Evolutionary conservation across 352 stramenopile species (phyloP).

Genomic region (Phytophthora meadii): DNA sequence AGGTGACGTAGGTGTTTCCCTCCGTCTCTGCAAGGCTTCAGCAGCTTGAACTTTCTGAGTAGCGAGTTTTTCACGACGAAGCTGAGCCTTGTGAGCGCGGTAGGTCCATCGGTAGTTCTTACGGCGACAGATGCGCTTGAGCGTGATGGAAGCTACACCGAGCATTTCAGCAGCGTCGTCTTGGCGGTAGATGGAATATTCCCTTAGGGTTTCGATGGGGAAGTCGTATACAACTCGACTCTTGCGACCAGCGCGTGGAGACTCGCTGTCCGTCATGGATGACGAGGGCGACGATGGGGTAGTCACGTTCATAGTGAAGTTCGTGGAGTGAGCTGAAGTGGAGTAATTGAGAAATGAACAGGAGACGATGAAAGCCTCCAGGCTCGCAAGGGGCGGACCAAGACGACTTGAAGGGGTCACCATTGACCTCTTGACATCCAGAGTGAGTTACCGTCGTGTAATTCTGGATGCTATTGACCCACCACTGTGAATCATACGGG

Average conservation of each 20-base stretch:
- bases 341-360: constrained; percentile 35
- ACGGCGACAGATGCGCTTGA: constrained; percentile 68
- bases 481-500: constrained; percentile 20
- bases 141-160: constrained; percentile 58
- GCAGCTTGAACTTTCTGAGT: neutral
- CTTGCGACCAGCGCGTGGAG: constrained; percentile 21
- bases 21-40: neutral
- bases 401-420: constrained; percentile 18
- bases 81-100: constrained; percentile 47
- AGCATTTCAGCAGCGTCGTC: constrained; percentile 57
- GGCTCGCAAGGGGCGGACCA: neutral
- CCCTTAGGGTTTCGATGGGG: constrained; percentile 39
- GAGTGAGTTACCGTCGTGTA: constrained; percentile 14
- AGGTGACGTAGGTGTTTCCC: neutral
- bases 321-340: neutral
- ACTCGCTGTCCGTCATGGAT: constrained; percentile 8
- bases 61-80: constrained; percentile 31
- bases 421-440: constrained; percentile 19
- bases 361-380: neutral
- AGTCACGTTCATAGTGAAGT: neutral
- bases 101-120: constrained; percentile 61
- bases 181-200: constrained; percentile 56
- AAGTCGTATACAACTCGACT: constrained; percentile 64
- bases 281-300: neutral
- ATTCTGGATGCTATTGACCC: constrained; percentile 32